A percentile compares a stretch with the other conserved stretches of the same genome.
phyloP scores from a whole-genome alignment of 208 protist genomes.

The Leptomonas pyrrhocoris region DNA sequence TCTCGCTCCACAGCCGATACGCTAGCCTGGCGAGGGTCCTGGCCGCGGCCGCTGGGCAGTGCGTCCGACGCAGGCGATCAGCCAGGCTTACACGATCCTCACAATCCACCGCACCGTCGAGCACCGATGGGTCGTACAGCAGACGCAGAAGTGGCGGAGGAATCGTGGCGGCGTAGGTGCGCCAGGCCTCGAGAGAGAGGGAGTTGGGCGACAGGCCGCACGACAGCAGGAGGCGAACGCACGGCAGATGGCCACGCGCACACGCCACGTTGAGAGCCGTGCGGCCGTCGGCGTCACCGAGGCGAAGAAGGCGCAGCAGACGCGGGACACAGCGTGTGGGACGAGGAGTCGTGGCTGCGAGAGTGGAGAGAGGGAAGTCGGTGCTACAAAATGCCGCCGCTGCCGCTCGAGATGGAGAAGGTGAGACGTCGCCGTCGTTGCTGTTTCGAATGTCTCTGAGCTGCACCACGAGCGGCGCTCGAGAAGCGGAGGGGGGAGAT shows the following conservation, averaged over 20 bases:
- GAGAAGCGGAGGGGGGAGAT: not conserved
- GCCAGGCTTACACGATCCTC: slow-evolving; percentile 6
- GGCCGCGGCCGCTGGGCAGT: slow-evolving; percentile 34
- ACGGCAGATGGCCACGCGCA: slow-evolving; percentile 7
- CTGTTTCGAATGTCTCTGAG: not conserved
- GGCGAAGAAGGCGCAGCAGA: not conserved
- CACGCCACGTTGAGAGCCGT: slow-evolving; percentile 28
- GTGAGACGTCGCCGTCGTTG: not conserved
- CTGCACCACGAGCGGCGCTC: slow-evolving; percentile 11
- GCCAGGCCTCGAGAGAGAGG: slow-evolving; percentile 5
- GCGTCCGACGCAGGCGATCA: slow-evolving; percentile 27
- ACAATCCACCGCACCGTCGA: slow-evolving; percentile 8
- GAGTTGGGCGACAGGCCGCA: slow-evolving; percentile 23
- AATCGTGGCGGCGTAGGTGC: slow-evolving; percentile 3
- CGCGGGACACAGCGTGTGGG: not conserved
- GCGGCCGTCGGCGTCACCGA: slow-evolving; percentile 10
- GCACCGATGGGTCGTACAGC: slow-evolving; percentile 29
- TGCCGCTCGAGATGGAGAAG: not conserved
- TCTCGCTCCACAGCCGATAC: slow-evolving; percentile 49
- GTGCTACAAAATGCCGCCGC: not conserved
- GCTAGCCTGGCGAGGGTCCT: slow-evolving; percentile 39
- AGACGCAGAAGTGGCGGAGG: slow-evolving; percentile 24
- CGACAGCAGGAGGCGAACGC: slow-evolving; percentile 23
- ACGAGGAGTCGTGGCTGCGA: not conserved
- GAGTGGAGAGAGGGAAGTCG: not conserved